Base-by-base conservation (phyloP, 257 asterid species). In the Nicotiana attenuata region DNA sequence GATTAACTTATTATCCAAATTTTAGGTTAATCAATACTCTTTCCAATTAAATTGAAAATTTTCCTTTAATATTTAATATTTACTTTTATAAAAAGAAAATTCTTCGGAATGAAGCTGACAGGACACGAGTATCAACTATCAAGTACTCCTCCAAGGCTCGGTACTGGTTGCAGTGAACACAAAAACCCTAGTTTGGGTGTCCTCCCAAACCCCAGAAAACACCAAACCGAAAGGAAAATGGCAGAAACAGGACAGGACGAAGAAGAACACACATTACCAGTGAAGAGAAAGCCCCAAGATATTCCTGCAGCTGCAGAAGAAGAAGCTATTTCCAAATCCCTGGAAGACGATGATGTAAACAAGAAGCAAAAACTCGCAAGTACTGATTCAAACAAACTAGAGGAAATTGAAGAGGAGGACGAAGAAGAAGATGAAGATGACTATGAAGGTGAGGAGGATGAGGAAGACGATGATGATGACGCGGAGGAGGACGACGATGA, bases 361-460 rank as follows among this genome's bases (percentile, higher is more conserved):
- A 85, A 88, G 73, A 88, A 88, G 84, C 81, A 59, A 64, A 88
- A 85, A 45, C 84, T 52, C 61, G 85, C 56, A 2, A 76, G 47
- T 26, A 55, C 80, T 24, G 57, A 29, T 20, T 47, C 29, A 2
- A 55, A 79, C 5, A 73, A 85, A 76, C 17, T 29, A 24, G 67
- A 41, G 14, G n/a, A 41, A 28, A 65, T 38, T 17, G 80, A 71
- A 28, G 80, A 55, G 16, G 65, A 59, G 2, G 73, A 55, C 13
- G 80, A 75, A 2, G 82, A 71, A n/a, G 66, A 76, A 0, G 87
- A 85, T 15, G 84, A 73, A 3, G 86, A 80, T 10, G 84, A 66
- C 13, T 81, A 82, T 8, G 82, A 78, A 15, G 85, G 59, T 78
- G 50, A 41, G 50, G 50, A 78, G 0, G 73, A 78, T 2, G 88